Evolutionary conservation across 257 asterid species (phyloP).

Genomic region (Ilex aquifolium): DNA sequence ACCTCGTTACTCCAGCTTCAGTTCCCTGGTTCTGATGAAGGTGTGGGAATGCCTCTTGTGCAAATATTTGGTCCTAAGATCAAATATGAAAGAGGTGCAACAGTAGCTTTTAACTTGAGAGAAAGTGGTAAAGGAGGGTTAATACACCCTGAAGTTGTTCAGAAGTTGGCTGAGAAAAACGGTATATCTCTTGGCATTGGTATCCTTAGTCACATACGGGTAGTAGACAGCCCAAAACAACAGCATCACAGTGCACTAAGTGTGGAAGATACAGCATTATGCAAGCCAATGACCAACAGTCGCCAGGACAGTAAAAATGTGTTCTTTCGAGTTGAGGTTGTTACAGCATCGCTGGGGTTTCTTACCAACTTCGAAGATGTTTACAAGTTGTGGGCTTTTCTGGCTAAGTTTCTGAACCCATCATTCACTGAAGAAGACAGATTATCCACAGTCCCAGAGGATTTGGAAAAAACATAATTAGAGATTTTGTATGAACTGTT

Average conservation of each 20-base stretch:
- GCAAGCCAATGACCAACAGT: slow-evolving; percentile 18
- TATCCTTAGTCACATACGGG: slow-evolving; percentile 28
- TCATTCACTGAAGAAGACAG: slow-evolving; percentile 17
- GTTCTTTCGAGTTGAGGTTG: slow-evolving; percentile 24
- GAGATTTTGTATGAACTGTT: too few species aligned
- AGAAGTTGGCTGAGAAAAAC: slow-evolving; percentile 20
- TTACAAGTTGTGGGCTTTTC: slow-evolving; percentile 31
- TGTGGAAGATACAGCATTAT: slow-evolving; percentile 10
- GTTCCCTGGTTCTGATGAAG: slow-evolving; percentile 44
- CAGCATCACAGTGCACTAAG: neutral
- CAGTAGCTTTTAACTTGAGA: slow-evolving; percentile 24
- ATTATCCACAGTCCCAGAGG: slow-evolving; percentile 17
- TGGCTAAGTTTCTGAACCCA: slow-evolving; percentile 32
- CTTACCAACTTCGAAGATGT: slow-evolving; percentile 35
- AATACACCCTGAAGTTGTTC: slow-evolving; percentile 28
- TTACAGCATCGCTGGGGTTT: slow-evolving; percentile 28
- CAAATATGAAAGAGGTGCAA: slow-evolving; percentile 32
- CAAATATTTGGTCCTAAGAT: slow-evolving; percentile 38
- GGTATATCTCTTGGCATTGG: slow-evolving; percentile 35
- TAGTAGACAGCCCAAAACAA: slow-evolving; percentile 16
- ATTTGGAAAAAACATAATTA: slow-evolving; percentile 4
- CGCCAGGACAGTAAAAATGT: slow-evolving; percentile 5
- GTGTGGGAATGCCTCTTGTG: slow-evolving; percentile 24
- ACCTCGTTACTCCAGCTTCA: slow-evolving; percentile 83
- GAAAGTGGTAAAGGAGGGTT: slow-evolving; percentile 17